Evolutionary conservation across 805 yeast species (phyloP).

Genomic region (Suhomyces kilbournensis): DNA sequence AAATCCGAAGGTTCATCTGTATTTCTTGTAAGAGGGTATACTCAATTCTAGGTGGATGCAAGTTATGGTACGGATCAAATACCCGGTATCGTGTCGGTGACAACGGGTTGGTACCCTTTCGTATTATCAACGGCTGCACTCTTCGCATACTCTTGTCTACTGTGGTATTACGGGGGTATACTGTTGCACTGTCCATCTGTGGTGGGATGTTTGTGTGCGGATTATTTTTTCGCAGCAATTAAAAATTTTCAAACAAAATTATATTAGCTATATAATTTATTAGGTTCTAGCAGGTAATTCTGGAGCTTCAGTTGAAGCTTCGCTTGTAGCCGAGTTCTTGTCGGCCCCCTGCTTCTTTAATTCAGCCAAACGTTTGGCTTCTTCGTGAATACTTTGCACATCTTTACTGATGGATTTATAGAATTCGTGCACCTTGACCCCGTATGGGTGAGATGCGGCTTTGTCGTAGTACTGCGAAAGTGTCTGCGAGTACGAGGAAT

Average conservation of each 20-base stretch:
- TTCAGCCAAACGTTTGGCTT: constrained; percentile 69
- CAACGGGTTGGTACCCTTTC: background rate
- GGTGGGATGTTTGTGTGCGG: constrained; percentile 2
- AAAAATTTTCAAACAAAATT: background rate
- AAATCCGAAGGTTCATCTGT: background rate
- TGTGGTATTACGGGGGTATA: background rate
- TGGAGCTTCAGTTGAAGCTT: background rate
- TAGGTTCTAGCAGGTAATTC: background rate
- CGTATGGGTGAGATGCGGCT: constrained; percentile 47
- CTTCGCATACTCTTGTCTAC: background rate
- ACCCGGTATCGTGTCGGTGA: background rate
- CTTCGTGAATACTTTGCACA: constrained; percentile 64
- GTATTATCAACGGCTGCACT: background rate
- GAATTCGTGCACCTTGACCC: constrained; percentile 58
- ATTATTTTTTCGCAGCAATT: constrained; percentile 1
- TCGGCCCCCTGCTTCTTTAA: constrained; percentile 40
- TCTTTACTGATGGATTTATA: constrained; percentile 56
- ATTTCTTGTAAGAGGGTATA: background rate
- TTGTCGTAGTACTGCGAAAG: constrained; percentile 46
- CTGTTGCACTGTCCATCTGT: background rate
- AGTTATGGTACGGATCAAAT: background rate
- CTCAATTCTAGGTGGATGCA: background rate
- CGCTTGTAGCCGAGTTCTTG: background rate
- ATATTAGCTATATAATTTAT: background rate
- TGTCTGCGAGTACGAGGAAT: constrained; percentile 30